Base-by-base conservation (phyloP, 495 filamentous ascomycete genomes). In the Penicillium manginii region DNA sequence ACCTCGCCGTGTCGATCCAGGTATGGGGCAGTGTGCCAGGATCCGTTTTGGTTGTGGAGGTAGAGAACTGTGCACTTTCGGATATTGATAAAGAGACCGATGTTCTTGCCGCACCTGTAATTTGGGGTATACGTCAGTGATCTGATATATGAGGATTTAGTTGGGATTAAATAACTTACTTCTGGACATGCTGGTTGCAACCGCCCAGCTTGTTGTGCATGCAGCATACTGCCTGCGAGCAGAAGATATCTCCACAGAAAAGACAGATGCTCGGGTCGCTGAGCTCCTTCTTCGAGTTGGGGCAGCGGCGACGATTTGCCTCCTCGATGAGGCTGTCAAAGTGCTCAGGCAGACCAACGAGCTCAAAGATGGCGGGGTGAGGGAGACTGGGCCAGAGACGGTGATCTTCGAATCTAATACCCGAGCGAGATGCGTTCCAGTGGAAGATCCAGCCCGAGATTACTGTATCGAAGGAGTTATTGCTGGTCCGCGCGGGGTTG, bases 161-260 rank as follows among this genome's bases (percentile, higher is more conserved):
- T 32, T 3, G 17, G 45, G 26, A 32, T 23, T 32, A 6, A 59
- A 49, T n/a, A 50, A 85, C 87, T 69, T 81, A 97, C 93, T 88
- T 93, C 56, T 79, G 68, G 79, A 96, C 83, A 72, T 98, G 94
- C 74, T 92, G 90, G 73, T 92, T 91, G 60, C 90, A 93, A 15
- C 94, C 96, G 50, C 96, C 94, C 58, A 88, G 78, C 57, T 84
- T 80, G 50, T 85, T 82, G 59, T 84, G 86, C 68, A 86, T 83
- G 70, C 94, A 99, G 74, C 94, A 99, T 26, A 92, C 86, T 23
- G 89, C 90, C 75, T 99, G 94, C 17, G 89, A 89, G 76, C 94
- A 99, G 72, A 97, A 93, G 32, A 99, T 89, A 9, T 93, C 93
- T 6, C 93, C 94, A 65, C 94, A 99, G 77, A 97, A 94, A 14